These are phyloP conservation scores for Trichoderma brevicompactum DNA, from an alignment of 2,329 filamentous ascomycete genomes.

Conservation along the genomic window DNA sequence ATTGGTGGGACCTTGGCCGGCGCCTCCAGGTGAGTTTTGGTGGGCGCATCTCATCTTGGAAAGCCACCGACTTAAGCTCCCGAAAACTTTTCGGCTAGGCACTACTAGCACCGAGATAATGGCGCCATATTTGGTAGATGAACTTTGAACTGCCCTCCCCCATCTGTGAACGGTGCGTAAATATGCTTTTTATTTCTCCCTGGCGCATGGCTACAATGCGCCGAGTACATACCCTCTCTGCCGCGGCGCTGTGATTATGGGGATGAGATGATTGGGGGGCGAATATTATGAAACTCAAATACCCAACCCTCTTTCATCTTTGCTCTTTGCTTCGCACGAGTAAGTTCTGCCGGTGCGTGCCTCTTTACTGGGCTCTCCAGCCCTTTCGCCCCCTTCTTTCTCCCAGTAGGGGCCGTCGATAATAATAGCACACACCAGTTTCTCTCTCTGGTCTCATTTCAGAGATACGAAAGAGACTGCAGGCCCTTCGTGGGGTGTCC, in stretches of 20 bases:
- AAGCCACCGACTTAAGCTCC: constrained; percentile 24
- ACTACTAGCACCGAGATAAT: constrained; percentile 15
- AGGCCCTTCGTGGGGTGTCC: not conserved
- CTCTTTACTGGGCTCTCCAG: no score
- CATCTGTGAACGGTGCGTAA: not conserved
- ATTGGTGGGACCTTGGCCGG: not conserved
- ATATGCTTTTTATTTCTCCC: not conserved
- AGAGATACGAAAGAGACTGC: no score
- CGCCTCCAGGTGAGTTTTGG: not conserved
- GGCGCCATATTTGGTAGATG: constrained; percentile 12
- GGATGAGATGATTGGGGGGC: no score
- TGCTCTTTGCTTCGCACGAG: no score
- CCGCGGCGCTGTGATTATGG: no score
- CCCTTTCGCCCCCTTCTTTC: no score
- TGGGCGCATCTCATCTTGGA: constrained; percentile 24
- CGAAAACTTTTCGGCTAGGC: constrained; percentile 23
- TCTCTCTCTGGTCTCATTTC: not conserved
- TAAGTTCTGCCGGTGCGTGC: no score
- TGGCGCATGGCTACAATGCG: not conserved
- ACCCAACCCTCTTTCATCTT: no score
- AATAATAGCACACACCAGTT: not conserved
- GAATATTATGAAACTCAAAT: no score
- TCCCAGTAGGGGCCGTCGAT: no score
- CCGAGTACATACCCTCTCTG: no score
- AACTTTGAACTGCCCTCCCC: not conserved